These are phyloP conservation scores for Aspergillus bombycis DNA, from an alignment of 2,329 filamentous ascomycete species.

Conservation along the genomic window DNA sequence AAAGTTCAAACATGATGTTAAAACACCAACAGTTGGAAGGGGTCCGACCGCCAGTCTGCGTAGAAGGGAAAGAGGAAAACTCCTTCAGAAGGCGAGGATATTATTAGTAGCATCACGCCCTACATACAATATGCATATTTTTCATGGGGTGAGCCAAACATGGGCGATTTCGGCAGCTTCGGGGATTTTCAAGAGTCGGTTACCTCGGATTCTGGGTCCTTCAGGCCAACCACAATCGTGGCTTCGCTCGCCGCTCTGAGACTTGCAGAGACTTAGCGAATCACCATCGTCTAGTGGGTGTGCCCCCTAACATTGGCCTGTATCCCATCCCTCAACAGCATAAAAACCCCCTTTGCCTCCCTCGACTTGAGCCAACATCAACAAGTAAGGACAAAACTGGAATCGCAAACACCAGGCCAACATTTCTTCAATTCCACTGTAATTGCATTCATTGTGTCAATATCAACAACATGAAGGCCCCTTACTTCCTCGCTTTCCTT, in stretches of 20 bases:
- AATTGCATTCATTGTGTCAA: neutral
- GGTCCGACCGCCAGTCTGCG: neutral
- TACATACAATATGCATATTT: neutral
- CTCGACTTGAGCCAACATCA: neutral
- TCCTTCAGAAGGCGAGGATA: neutral
- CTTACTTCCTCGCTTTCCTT: conserved; percentile 23
- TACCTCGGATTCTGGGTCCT: neutral
- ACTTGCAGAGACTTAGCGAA: conserved; percentile 1
- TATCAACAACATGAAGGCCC: conserved; percentile 28
- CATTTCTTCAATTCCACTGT: neutral
- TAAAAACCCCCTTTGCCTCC: neutral
- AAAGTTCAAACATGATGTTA: neutral
- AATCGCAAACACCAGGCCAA: neutral
- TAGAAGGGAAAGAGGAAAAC: no score
- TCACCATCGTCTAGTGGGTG: neutral
- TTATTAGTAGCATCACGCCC: conserved; percentile 1
- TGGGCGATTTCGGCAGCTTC: neutral
- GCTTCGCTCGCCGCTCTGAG: neutral
- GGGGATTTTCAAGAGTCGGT: neutral
- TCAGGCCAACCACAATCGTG: neutral
- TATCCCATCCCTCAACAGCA: neutral
- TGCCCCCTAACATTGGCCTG: neutral
- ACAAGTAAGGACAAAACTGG: neutral
- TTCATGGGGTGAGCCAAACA: neutral
- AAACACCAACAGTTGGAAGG: neutral